A percentile compares a stretch with the other conserved stretches of the same genome.
These are phyloP conservation scores for Rutstroemia sp. DNA, from an alignment of 2,329 filamentous ascomycete genomes.

Conservation along the genomic window DNA sequence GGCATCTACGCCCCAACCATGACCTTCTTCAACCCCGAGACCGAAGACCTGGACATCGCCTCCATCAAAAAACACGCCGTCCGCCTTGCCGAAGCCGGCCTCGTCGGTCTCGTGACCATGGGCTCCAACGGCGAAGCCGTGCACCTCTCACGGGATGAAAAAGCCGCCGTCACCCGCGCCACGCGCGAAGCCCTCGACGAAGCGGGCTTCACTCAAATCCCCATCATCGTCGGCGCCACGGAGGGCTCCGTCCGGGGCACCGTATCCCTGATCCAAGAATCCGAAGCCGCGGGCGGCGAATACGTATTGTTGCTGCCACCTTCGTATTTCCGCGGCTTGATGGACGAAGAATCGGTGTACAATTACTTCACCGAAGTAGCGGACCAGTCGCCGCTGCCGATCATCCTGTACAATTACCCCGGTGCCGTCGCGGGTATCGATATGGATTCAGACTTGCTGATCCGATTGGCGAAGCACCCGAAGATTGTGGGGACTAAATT, in stretches of 20 bases:
- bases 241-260: constrained; percentile 77
- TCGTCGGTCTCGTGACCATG: constrained; percentile 78
- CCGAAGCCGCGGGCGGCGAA: constrained; percentile 64
- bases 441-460: constrained; percentile 82
- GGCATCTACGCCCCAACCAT: constrained; percentile 86
- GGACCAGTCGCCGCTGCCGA: constrained; percentile 65
- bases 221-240: constrained; percentile 75
- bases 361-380: constrained; percentile 62
- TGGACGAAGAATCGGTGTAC: constrained; percentile 63
- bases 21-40: constrained; percentile 81
- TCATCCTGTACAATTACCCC: constrained; percentile 88
- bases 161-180: constrained; percentile 64
- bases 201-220: constrained; percentile 67
- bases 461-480: constrained; percentile 68
- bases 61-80: constrained; percentile 75
- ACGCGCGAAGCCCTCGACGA: constrained; percentile 77
- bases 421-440: constrained; percentile 81
- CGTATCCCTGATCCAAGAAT: constrained; percentile 64
- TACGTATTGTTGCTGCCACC: constrained; percentile 75
- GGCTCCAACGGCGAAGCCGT: constrained; percentile 88
- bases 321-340: constrained; percentile 73
- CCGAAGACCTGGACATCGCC: constrained; percentile 76
- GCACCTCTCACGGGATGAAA: constrained; percentile 74
- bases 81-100: constrained; percentile 67
- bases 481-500: constrained; percentile 89